phyloP scores from a whole-genome alignment of 2,329 filamentous ascomycete species.

The Xylaria arbuscula region DNA sequence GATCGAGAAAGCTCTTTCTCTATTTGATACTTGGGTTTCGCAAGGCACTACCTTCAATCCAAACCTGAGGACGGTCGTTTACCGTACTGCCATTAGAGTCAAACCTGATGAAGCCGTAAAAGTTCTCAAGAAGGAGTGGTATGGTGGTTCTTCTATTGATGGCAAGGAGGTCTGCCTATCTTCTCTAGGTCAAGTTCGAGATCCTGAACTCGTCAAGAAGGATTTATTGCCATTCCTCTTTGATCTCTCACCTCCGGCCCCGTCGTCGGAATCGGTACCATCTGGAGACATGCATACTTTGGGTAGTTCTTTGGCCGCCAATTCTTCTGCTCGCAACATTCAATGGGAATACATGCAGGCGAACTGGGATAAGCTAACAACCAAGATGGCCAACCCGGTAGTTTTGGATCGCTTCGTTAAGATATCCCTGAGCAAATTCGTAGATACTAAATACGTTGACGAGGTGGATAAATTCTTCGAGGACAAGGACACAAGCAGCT shows the following conservation, averaged over 20 bases:
- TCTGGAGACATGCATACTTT: constrained; percentile 89
- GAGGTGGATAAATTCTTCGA: constrained; percentile 89
- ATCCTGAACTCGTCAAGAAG: constrained; percentile 72
- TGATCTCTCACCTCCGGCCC: constrained; percentile 65
- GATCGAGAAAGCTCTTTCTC: constrained; percentile 77
- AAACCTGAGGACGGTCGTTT: constrained; percentile 82
- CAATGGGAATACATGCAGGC: constrained; percentile 89
- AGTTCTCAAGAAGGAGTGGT: constrained; percentile 86
- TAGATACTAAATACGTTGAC: constrained; percentile 72
- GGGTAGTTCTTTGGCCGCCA: constrained; percentile 76
- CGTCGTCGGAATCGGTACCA: constrained; percentile 72
- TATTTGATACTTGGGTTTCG: constrained; percentile 82
- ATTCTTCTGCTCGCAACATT: constrained; percentile 75
- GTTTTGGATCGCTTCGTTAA: constrained; percentile 90
- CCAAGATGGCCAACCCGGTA: constrained; percentile 83
- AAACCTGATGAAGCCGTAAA: constrained; percentile 77
- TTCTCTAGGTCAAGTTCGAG: constrained; percentile 79
- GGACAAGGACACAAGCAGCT: constrained; percentile 85
- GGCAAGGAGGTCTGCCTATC: constrained; percentile 87
- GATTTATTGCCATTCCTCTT: constrained; percentile 83
- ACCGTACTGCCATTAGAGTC: constrained; percentile 77
- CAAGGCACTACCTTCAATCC: constrained; percentile 79
- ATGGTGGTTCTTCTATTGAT: constrained; percentile 84
- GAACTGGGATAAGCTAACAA: constrained; percentile 80
- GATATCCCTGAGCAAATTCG: constrained; percentile 80